Conservation (phyloP, 139 green algal genomes). For the Dunaliella primolecta region DNA sequence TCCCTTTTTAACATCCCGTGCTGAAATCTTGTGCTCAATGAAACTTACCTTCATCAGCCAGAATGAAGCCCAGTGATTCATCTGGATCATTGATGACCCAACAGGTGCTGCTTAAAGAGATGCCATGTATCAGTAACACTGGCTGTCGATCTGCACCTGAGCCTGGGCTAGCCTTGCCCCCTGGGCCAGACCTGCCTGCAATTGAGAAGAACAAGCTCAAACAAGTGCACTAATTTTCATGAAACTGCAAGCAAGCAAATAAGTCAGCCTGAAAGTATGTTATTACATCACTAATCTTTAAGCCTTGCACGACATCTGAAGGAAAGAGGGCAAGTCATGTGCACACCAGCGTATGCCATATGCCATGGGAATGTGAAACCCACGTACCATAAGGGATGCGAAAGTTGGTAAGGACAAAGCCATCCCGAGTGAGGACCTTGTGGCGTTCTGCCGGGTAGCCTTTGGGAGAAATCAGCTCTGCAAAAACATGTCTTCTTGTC, state of each 20-base stretch:
- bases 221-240: neutral
- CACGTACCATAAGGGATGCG: constrained; percentile 21
- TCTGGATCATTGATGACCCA: constrained; percentile 40
- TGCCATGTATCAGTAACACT: constrained; percentile 75
- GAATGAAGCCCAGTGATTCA: neutral
- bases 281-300: neutral
- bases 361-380: too few species aligned
- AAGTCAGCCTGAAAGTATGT: neutral
- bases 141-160: constrained; percentile 15
- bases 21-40: too few species aligned
- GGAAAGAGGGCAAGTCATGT: neutral
- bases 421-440: constrained; percentile 52
- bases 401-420: constrained; percentile 44
- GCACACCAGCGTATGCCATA: too few species aligned
- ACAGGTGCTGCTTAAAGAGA: constrained; percentile 62
- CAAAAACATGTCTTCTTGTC: neutral
- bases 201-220: neutral
- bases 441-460: constrained; percentile 65
- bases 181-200: neutral
- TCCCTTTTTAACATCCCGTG: too few species aligned
- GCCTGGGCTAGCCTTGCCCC: neutral
- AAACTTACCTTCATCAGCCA: neutral
- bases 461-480: constrained; percentile 20
- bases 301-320: neutral
- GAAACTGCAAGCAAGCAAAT: neutral